Evolutionary conservation across 331 rosid genomes (phyloP), one percentile per base, ranked within the genome.

Genomic region (Erythrophleum ivorense): DNA sequence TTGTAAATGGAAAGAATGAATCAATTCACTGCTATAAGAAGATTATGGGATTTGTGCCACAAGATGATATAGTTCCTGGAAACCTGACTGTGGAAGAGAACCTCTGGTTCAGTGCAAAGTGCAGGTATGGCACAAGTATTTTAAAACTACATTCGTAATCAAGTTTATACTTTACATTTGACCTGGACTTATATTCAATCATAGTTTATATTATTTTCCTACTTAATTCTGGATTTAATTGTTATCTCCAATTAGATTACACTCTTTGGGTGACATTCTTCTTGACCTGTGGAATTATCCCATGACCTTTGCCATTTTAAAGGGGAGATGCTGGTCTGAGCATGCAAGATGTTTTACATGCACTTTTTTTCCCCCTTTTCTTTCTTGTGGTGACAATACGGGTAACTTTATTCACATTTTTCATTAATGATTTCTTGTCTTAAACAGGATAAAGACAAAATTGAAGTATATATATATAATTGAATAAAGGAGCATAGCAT

Each of bases 21-120:
- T 90, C 98, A 63, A 91, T 96, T 83, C 94, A 88, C 67, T 92
- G 97, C 34, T 94, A 83, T 50, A 96, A 90, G 90, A 96, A 91
- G 84, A 94, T 94, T 77, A 90, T 92, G 82, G 99, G 99, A 55
- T 96, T 96, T 89, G 99, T 96, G 77, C 99, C 99, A 72, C 99
- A 96, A 88, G 99, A 96, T 90, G 99, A 96, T 83, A 85, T 96
- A 34, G 99, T 96, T 69, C 99, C 94, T 60, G 98, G 97, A 85
- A 94, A 94, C 86, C 84, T 96, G 77, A 96, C 99, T 3, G 98
- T 96, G 84, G 99, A 92, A 91, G 99, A 96, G 88, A 92, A 94
- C 88, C 93, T 96, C 58, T 96, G 99, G 99, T 96, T 92, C 88
- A 96, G 98, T 86, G 98, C 99, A 60, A 89, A 86, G 67, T 93